These are phyloP conservation scores for Coniosporium tulheliwenetii DNA, from an alignment of 2,329 filamentous ascomycete species.

Conservation along the genomic window DNA sequence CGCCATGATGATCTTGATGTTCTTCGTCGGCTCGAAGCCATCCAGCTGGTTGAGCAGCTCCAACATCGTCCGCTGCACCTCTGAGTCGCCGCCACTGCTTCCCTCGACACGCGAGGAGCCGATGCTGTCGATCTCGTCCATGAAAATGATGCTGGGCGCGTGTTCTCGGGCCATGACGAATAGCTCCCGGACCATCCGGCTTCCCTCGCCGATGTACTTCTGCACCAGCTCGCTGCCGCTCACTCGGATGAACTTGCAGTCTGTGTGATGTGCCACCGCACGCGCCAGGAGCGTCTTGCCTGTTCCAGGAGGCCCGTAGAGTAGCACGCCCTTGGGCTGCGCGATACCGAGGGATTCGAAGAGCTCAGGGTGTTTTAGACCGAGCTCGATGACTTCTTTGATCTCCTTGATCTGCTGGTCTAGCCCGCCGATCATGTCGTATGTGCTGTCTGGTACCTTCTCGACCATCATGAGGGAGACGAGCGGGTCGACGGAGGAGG, in stretches of 20 bases:
- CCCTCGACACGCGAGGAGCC: conserved; percentile 94
- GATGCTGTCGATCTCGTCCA: conserved; percentile 99
- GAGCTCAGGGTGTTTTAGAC: conserved; percentile 93
- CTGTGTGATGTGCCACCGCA: conserved; percentile 94
- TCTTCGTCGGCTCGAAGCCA: conserved; percentile 97
- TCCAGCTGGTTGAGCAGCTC: conserved; percentile 97
- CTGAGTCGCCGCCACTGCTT: conserved; percentile 86
- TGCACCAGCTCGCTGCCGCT: conserved; percentile 93
- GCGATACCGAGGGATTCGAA: conserved; percentile 99
- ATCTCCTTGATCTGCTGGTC: conserved; percentile 99
- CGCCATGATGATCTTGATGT: conserved; percentile 99
- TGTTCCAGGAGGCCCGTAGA: conserved; percentile 93
- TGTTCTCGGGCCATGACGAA: conserved; percentile 99
- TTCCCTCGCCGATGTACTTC: conserved; percentile 98
- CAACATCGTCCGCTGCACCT: conserved; percentile 97
- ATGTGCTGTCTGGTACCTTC: conserved; percentile 98
- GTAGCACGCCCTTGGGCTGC: conserved; percentile 90
- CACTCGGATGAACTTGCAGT: conserved; percentile 98
- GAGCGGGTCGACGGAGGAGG: conserved; percentile 92
- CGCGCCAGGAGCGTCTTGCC: conserved; percentile 91
- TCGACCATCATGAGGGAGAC: conserved; percentile 99
- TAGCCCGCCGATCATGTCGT: conserved; percentile 98
- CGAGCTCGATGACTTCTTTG: conserved; percentile 98
- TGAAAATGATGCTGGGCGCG: conserved; percentile 97
- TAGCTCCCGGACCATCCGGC: conserved; percentile 93